Evolutionary conservation across 495 filamentous ascomycete species (phyloP).

Genomic region (Baudoinia panamericana): DNA sequence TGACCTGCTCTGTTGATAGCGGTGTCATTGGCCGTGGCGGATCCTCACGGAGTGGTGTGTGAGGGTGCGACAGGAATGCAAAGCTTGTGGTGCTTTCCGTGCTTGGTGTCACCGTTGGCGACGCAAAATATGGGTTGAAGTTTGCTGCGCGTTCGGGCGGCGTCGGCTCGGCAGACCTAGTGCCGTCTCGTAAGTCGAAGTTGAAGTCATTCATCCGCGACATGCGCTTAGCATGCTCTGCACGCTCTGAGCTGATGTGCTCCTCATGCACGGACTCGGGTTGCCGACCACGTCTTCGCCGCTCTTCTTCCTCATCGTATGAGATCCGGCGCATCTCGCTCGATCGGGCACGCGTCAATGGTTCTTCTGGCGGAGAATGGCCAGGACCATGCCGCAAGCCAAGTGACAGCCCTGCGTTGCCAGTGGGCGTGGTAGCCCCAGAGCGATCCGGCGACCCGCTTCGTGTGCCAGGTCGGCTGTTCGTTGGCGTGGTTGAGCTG

Average conservation of each 20-base stretch:
- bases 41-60: slow-evolving; percentile 2
- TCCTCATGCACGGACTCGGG: background rate
- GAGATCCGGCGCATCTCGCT: slow-evolving; percentile 6
- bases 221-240: slow-evolving; percentile 9
- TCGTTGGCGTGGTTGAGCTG: slow-evolving; percentile 2
- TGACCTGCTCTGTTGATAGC: slow-evolving; percentile 12
- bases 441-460: slow-evolving; percentile 9
- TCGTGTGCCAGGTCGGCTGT: slow-evolving; percentile 12
- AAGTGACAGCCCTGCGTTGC: slow-evolving; percentile 3
- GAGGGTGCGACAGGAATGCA: slow-evolving; percentile 4
- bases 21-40: slow-evolving; percentile 2
- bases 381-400: slow-evolving; percentile 8
- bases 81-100: slow-evolving; percentile 5
- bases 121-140: slow-evolving; percentile 2
- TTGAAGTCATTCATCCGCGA: slow-evolving; percentile 11
- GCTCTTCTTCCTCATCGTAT: slow-evolving; percentile 8
- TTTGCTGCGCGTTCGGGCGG: background rate
- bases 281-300: background rate
- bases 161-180: background rate
- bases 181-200: slow-evolving; percentile 11
- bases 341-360: too few relatives aligned
- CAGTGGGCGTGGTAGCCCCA: slow-evolving; percentile 2
- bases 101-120: too few relatives aligned
- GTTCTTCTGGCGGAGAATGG: background rate
- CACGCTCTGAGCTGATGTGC: slow-evolving; percentile 7